phyloP scores from a whole-genome alignment of 2,329 filamentous ascomycete genomes.

The Xylariaceae sp. region DNA sequence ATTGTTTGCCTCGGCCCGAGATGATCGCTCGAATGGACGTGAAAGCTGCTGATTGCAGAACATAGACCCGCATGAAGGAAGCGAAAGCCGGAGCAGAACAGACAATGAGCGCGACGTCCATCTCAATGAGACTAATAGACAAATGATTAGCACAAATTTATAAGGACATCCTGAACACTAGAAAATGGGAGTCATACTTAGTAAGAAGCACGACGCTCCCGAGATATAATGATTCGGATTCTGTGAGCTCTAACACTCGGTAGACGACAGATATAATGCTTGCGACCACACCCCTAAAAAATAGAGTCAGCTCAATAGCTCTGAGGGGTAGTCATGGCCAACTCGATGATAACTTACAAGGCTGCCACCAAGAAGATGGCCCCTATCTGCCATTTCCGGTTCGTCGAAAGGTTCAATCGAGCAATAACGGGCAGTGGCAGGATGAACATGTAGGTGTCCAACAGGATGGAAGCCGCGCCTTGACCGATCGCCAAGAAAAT shows the following conservation, averaged over 20 bases:
- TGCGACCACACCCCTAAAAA: slow-evolving; percentile 5
- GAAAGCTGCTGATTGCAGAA: slow-evolving; percentile 4
- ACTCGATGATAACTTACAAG: slow-evolving; percentile 5
- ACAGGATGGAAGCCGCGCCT: slow-evolving; percentile 1
- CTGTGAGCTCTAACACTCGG: slow-evolving; percentile 4
- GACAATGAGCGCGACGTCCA: slow-evolving; percentile 11
- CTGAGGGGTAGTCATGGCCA: neutral
- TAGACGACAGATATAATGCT: slow-evolving; percentile 8
- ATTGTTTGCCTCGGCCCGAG: neutral
- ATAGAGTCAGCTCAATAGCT: neutral
- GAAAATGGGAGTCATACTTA: neutral
- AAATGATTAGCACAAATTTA: neutral
- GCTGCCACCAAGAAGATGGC: slow-evolving; percentile 11
- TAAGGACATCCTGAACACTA: neutral
- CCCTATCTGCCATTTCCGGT: slow-evolving; percentile 7
- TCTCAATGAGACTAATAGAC: slow-evolving; percentile 6
- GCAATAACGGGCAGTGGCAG: slow-evolving; percentile 10
- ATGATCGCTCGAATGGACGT: slow-evolving; percentile 2
- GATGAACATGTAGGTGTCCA: slow-evolving; percentile 13
- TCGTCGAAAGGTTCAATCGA: slow-evolving; percentile 7
- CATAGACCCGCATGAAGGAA: slow-evolving; percentile 8
- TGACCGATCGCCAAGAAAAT: slow-evolving; percentile 4
- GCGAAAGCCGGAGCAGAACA: slow-evolving; percentile 9
- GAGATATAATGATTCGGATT: slow-evolving; percentile 3
- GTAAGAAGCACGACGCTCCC: slow-evolving; percentile 3